Percentiles rank a stretch among this genome's conserved stretches.
phyloP scores from a whole-genome alignment of 2,329 filamentous ascomycete species.

The Xylaria sp. region DNA sequence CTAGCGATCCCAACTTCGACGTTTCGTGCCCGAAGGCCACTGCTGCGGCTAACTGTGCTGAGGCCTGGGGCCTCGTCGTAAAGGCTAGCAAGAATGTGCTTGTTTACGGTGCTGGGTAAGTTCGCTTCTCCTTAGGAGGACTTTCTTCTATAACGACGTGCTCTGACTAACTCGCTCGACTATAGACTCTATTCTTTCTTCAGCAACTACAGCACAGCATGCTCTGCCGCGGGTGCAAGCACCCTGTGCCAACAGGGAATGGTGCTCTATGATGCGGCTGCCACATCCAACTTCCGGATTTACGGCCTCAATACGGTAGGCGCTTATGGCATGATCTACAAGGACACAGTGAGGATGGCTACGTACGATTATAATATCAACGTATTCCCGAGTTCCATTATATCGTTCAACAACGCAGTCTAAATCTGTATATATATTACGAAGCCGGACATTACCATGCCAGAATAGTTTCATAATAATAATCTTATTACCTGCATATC shows the following conservation, averaged over 20 bases:
- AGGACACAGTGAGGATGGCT: conserved; percentile 34
- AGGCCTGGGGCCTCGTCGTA: conserved; percentile 71
- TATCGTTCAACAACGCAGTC: conserved; percentile 30
- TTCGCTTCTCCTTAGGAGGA: background rate
- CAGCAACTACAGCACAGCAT: conserved; percentile 62
- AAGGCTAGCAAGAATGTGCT: conserved; percentile 60
- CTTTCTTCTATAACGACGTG: too few species aligned
- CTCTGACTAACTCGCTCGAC: background rate
- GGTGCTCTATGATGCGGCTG: conserved; percentile 34
- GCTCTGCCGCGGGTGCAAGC: conserved; percentile 49
- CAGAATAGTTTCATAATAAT: too few species aligned
- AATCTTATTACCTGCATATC: background rate
- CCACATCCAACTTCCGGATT: conserved; percentile 33
- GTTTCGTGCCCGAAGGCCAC: conserved; percentile 45
- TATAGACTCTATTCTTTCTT: conserved; percentile 68
- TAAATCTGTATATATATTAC: conserved; percentile 5
- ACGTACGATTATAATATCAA: conserved; percentile 34
- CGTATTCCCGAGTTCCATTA: conserved; percentile 36
- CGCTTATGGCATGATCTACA: conserved; percentile 35
- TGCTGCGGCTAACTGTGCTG: conserved; percentile 51
- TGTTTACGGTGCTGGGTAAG: conserved; percentile 65
- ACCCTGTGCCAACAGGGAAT: conserved; percentile 55
- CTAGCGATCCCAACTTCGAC: conserved; percentile 60
- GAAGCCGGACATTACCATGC: background rate
- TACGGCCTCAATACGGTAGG: conserved; percentile 38